Percentiles rank a stretch among this genome's conserved stretches.
phyloP scores from a whole-genome alignment of 73 alveolate species.

The Paraurostyla sp. region DNA sequence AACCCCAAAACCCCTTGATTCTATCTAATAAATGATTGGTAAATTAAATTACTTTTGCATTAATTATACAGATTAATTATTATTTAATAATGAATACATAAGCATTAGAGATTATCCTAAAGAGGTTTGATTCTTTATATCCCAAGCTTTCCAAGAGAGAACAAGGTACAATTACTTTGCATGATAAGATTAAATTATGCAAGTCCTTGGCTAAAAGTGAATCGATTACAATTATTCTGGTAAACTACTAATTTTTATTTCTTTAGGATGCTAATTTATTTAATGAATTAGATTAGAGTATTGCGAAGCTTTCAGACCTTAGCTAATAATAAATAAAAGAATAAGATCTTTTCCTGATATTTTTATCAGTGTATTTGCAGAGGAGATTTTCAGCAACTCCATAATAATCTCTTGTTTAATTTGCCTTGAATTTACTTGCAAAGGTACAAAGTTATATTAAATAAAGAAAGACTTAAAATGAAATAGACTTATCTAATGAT shows the following conservation, averaged over 20 bases:
- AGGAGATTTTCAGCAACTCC: background rate
- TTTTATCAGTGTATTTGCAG: slow-evolving; percentile 4
- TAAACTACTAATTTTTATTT: background rate
- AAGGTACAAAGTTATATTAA: slow-evolving; percentile 12
- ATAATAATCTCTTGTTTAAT: background rate
- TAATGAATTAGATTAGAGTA: background rate
- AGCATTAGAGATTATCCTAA: background rate
- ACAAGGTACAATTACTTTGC: background rate
- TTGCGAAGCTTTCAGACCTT: background rate
- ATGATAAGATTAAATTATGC: slow-evolving; percentile 33
- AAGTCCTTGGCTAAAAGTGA: slow-evolving; percentile 53
- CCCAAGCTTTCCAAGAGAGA: slow-evolving; percentile 23
- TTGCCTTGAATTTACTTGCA: background rate
- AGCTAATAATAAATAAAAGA: background rate
- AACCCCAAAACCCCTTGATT: too few relatives aligned
- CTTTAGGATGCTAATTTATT: background rate
- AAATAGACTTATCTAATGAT: slow-evolving; percentile 21
- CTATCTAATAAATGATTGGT: too few relatives aligned
- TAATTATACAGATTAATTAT: background rate
- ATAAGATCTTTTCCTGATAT: slow-evolving; percentile 16
- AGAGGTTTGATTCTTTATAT: slow-evolving; percentile 21
- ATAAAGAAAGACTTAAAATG: slow-evolving; percentile 9
- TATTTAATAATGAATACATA: slow-evolving; percentile 23
- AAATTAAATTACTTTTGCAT: too few relatives aligned
- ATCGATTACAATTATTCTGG: background rate